A percentile compares a stretch with the other conserved stretches of the same genome.
Conservation (phyloP, 768 basidiomycete genomes). For the Candolleomyces aberdarensis region DNA sequence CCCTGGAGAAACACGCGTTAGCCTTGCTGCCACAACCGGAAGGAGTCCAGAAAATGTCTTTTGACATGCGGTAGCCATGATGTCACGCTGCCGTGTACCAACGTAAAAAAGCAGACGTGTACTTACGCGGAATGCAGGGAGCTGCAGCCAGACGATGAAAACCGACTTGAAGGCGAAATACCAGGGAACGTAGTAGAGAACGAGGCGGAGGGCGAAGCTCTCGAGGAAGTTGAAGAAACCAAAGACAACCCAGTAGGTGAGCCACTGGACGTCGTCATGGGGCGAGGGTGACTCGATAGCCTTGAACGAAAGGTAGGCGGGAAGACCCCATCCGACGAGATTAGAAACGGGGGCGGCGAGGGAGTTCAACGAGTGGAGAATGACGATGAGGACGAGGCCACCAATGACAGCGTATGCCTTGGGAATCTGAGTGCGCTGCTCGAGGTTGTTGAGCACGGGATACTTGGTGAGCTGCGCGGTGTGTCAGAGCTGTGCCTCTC, state of each 20-base stretch:
- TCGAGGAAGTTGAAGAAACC: conserved; percentile 93
- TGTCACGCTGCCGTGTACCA: conserved; percentile 15
- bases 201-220: conserved; percentile 73
- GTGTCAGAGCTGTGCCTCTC: conserved; percentile 3
- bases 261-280: conserved; percentile 90
- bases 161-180: conserved; percentile 91
- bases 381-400: conserved; percentile 56
- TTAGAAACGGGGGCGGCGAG: conserved; percentile 92
- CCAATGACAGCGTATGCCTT: conserved; percentile 89
- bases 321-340: conserved; percentile 91
- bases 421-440: conserved; percentile 88
- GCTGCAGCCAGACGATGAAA: conserved; percentile 91
- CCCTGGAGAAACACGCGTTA: conserved; percentile 47
- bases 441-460: conserved; percentile 77
- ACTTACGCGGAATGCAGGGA: conserved; percentile 80
- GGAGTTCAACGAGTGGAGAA: conserved; percentile 85
- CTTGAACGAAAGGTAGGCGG: conserved; percentile 93
- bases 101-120: conserved; percentile 10
- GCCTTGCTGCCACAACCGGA: not conserved
- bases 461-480: conserved; percentile 72
- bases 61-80: conserved; percentile 13
- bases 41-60: conserved; percentile 15
- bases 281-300: conserved; percentile 86
- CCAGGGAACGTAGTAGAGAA: conserved; percentile 93
- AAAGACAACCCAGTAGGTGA: conserved; percentile 97